phyloP scores from a whole-genome alignment of 148 eudicot species.

The Gaultheria prostrata region DNA sequence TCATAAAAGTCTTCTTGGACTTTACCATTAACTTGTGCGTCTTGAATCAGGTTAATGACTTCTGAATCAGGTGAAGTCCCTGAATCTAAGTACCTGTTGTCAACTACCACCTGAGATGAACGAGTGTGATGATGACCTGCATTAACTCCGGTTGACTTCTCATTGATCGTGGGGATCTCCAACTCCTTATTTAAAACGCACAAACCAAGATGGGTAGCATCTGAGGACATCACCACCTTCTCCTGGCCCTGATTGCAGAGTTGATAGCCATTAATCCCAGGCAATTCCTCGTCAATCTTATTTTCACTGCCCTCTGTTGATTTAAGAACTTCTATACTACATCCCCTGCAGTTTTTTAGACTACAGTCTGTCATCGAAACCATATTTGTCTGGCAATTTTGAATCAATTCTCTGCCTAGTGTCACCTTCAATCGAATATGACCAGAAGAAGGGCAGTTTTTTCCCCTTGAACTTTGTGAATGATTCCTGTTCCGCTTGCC shows the following conservation, averaged over 20 bases:
- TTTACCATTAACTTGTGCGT: conserved; percentile 37
- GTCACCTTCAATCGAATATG: conserved; percentile 67
- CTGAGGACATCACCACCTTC: conserved; percentile 1
- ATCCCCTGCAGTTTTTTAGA: conserved; percentile 18
- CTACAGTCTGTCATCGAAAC: conserved; percentile 28
- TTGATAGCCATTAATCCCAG: conserved; percentile 9
- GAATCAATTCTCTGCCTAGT: conserved; percentile 44
- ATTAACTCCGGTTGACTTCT: conserved; percentile 21
- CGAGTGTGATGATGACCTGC: conserved; percentile 20
- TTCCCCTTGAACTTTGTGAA: conserved; percentile 33
- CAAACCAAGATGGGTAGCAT: conserved; percentile 25
- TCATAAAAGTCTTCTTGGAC: conserved; percentile 34
- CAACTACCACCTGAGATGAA: conserved; percentile 31
- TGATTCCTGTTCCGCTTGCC: conserved; percentile 36
- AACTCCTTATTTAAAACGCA: conserved; percentile 25
- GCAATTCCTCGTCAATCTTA: conserved; percentile 17
- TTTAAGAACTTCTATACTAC: conserved; percentile 11
- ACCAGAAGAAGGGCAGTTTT: conserved; percentile 35
- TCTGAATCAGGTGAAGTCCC: conserved; percentile 99
- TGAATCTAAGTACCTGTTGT: conserved; percentile 48
- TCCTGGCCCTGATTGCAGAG: background rate
- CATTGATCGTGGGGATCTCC: conserved; percentile 22
- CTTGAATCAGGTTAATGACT: conserved; percentile 68
- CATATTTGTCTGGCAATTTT: conserved; percentile 15
- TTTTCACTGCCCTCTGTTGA: conserved; percentile 12